A percentile compares a stretch with the other conserved stretches of the same genome.
Evolutionary conservation across 495 filamentous ascomycete genomes (phyloP).

Genomic region (Daldinia loculata): DNA sequence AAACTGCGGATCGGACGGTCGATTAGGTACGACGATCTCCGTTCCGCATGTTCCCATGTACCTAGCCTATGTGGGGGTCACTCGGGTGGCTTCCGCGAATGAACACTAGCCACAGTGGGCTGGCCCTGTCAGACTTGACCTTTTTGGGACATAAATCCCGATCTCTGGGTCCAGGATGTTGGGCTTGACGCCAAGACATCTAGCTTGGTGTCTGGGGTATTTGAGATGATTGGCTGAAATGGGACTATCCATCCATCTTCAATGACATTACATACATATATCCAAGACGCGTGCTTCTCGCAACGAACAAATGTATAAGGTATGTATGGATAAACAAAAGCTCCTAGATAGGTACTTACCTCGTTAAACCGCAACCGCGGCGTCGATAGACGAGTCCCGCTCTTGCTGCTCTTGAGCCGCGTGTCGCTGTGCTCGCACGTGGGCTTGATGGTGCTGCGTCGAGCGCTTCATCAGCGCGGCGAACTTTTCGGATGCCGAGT

Average conservation of each 20-base stretch:
- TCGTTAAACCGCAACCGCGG: constrained; percentile 2
- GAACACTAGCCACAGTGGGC: constrained; percentile 24
- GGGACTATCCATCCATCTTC: not conserved
- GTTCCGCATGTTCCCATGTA: constrained; percentile 16
- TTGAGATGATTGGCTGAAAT: constrained; percentile 16
- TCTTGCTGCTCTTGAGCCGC: not conserved
- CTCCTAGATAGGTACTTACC: not conserved
- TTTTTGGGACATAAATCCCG: constrained; percentile 2
- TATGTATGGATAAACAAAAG: too few species aligned
- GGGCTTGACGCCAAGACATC: constrained; percentile 22
- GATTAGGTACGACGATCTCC: constrained; percentile 17
- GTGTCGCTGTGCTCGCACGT: not conserved
- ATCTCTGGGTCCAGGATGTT: constrained; percentile 11
- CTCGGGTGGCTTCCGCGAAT: constrained; percentile 19
- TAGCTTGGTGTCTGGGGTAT: constrained; percentile 20
- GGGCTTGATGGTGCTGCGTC: not conserved
- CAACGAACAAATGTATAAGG: not conserved
- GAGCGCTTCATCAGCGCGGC: not conserved
- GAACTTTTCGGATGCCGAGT: not conserved
- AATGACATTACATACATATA: not conserved
- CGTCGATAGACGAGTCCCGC: not conserved
- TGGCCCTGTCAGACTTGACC: not conserved
- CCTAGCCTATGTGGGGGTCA: constrained; percentile 10
- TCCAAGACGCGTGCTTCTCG: not conserved
- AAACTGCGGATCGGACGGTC: constrained; percentile 24